phyloP scores from a whole-genome alignment of 208 protist species.

The Wallacemonas collosoma region DNA sequence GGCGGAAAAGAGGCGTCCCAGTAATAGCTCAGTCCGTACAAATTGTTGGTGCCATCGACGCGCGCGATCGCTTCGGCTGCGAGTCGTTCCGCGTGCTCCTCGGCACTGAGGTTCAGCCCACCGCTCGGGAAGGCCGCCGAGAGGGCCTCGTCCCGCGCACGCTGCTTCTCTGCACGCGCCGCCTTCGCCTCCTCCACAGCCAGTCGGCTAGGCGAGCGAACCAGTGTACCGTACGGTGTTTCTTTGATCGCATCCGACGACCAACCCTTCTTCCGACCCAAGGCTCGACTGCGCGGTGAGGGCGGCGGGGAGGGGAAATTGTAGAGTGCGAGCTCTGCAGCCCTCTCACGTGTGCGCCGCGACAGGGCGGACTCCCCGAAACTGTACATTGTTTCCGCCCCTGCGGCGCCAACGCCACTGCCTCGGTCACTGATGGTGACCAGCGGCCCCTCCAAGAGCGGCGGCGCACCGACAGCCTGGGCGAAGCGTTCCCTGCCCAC shows the following conservation, averaged over 20 bases:
- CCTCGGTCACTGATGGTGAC: too few relatives aligned
- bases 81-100: constrained; percentile 8
- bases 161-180: constrained; percentile 9
- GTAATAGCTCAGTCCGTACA: constrained; percentile 78
- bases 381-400: background rate
- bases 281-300: constrained; percentile 1
- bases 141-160: constrained; percentile 27
- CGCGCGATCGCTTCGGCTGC: constrained; percentile 24
- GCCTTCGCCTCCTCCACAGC: constrained; percentile 2
- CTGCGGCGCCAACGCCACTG: constrained; percentile 4
- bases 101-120: constrained; percentile 13
- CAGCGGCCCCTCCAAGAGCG: background rate
- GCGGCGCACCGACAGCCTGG: background rate
- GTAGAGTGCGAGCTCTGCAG: background rate
- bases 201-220: constrained; percentile 10
- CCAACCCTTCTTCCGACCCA: background rate
- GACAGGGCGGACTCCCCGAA: background rate
- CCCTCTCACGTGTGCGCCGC: background rate
- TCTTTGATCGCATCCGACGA: constrained; percentile 4
- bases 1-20: constrained; percentile 75
- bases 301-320: constrained; percentile 17
- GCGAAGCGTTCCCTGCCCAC: background rate
- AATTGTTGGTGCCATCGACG: constrained; percentile 41
- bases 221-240: constrained; percentile 13
- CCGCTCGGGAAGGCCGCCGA: constrained; percentile 3